These are phyloP conservation scores for Pseudoturritis turrita DNA, from an alignment of 345 rosid genomes.

Conservation along the genomic window DNA sequence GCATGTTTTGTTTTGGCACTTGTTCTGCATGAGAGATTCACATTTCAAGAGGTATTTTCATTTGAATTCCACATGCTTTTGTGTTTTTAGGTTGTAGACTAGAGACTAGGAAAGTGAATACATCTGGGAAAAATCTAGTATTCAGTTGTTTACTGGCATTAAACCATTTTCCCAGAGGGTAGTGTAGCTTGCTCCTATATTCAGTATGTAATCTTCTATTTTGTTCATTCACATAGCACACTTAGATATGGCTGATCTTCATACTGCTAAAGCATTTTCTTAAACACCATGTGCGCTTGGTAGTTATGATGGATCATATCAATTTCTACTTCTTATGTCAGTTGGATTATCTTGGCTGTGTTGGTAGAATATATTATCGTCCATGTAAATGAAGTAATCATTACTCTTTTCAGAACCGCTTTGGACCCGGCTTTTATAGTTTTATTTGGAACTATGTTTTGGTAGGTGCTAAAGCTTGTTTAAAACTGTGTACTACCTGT, in stretches of 20 bases:
- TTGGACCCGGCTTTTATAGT: neutral
- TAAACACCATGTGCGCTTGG: neutral
- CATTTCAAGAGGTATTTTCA: conserved; percentile 64
- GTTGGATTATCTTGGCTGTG: neutral
- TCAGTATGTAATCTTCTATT: neutral
- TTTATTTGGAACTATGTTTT: neutral
- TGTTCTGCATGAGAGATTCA: conserved; percentile 66
- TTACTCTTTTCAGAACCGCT: neutral
- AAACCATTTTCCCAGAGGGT: neutral
- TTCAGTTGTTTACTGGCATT: neutral
- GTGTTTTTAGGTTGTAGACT: neutral
- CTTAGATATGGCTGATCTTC: neutral
- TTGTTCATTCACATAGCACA: neutral
- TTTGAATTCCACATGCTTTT: neutral
- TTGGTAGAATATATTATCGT: neutral
- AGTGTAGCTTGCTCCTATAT: neutral
- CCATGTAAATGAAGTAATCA: neutral
- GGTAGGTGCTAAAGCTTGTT: conserved; percentile 12
- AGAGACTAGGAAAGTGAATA: neutral
- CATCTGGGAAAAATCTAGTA: neutral
- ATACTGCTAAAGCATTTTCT: neutral
- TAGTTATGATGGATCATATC: neutral
- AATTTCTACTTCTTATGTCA: neutral
- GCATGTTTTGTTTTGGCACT: conserved; percentile 62
- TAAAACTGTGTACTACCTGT: neutral